A percentile compares a stretch with the other conserved stretches of the same genome.
Conservation (phyloP, 2,329 filamentous ascomycete species). For the Penicillium corylophilum region DNA sequence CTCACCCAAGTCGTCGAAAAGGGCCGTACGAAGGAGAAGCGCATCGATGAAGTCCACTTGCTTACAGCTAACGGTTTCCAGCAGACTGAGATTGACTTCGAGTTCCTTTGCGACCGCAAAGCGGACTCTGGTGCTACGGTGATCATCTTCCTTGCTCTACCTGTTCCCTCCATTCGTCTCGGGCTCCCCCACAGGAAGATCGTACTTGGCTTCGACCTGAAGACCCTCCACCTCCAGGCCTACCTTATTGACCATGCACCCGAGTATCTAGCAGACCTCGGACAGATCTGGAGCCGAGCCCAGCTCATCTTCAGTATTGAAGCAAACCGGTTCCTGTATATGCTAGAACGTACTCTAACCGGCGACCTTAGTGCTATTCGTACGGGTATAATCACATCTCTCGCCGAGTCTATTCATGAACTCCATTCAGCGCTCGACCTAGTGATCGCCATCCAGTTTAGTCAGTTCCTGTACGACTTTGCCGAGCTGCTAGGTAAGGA, state of each 20-base stretch:
- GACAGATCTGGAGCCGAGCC: slow-evolving; percentile 29
- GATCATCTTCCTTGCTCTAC: slow-evolving; percentile 15
- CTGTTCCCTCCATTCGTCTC: slow-evolving; percentile 18
- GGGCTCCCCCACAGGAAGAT: slow-evolving; percentile 23
- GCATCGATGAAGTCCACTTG: slow-evolving; percentile 26
- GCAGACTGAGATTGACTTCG: slow-evolving; percentile 22
- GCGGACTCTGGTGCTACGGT: not conserved
- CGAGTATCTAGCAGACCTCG: slow-evolving; percentile 22
- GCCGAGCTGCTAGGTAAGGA: slow-evolving; percentile 16
- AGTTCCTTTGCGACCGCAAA: slow-evolving; percentile 18
- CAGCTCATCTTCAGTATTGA: slow-evolving; percentile 22
- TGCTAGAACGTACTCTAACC: slow-evolving; percentile 22
- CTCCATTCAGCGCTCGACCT: slow-evolving; percentile 33
- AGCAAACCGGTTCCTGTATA: slow-evolving; percentile 21
- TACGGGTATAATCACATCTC: slow-evolving; percentile 27
- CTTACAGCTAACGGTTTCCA: slow-evolving; percentile 26
- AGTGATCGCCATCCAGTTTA: slow-evolving; percentile 29
- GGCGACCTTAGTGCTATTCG: slow-evolving; percentile 15
- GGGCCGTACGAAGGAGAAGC: slow-evolving; percentile 12
- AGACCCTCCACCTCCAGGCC: slow-evolving; percentile 21
- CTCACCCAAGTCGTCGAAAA: slow-evolving; percentile 25
- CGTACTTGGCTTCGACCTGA: slow-evolving; percentile 30
- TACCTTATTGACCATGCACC: slow-evolving; percentile 28
- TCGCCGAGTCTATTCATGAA: slow-evolving; percentile 13
- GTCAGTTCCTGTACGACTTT: slow-evolving; percentile 32